phyloP scores from a whole-genome alignment of 2,329 filamentous ascomycete species.

The Neonectria faginata region DNA sequence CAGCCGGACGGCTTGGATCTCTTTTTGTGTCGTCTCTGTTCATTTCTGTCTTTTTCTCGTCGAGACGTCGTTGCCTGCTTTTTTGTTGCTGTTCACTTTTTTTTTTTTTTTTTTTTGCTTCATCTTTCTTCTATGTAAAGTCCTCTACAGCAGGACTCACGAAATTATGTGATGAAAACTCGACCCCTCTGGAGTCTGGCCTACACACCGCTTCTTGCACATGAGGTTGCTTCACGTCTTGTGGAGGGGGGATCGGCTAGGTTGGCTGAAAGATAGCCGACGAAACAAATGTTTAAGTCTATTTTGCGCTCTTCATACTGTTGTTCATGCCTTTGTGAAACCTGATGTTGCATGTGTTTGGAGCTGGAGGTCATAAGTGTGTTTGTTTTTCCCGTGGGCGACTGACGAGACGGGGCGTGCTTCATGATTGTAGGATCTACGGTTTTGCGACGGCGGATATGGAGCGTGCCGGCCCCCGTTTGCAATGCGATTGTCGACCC shows the following conservation, averaged over 20 bases:
- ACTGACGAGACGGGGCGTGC: conserved; percentile 11
- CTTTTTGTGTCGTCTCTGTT: conserved; percentile 30
- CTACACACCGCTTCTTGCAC: conserved; percentile 23
- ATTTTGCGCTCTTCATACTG: conserved; percentile 5
- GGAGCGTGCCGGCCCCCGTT: background rate
- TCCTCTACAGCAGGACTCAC: conserved; percentile 42
- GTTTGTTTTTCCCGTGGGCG: background rate
- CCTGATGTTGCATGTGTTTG: conserved; percentile 2
- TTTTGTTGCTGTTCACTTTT: conserved; percentile 14
- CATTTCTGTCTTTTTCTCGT: conserved; percentile 3
- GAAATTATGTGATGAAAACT: conserved; percentile 46
- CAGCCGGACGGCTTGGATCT: conserved; percentile 29
- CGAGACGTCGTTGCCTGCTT: conserved; percentile 14
- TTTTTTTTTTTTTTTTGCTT: conserved; percentile 27
- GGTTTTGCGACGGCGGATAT: conserved; percentile 10
- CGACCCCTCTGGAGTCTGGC: conserved; percentile 23
- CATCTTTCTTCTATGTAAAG: conserved; percentile 38
- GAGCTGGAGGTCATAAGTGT: background rate
- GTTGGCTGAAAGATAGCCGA: conserved; percentile 16
- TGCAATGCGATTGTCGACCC: conserved; percentile 10
- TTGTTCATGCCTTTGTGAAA: conserved; percentile 4
- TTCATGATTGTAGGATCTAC: conserved; percentile 23
- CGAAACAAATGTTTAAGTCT: conserved; percentile 26
- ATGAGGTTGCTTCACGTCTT: conserved; percentile 20
- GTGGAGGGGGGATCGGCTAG: conserved; percentile 13